phyloP scores from a whole-genome alignment of 2,329 filamentous ascomycete species.

The Uncinocarpus reesii region DNA sequence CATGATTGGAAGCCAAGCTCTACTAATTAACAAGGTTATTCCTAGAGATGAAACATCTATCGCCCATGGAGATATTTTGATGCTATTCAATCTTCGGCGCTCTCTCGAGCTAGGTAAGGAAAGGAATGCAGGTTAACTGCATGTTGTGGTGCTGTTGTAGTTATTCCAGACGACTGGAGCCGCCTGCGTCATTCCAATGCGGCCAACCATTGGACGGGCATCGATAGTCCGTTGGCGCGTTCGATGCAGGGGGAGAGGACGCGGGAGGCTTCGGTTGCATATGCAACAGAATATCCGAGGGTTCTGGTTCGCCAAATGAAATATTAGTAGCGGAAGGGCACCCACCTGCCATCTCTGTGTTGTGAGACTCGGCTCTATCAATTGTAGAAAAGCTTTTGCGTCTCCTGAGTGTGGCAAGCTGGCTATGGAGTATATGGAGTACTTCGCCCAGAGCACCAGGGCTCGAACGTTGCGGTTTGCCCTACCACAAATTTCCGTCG shows the following conservation, averaged over 20 bases:
- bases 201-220: neutral
- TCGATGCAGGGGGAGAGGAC: constrained; percentile 1
- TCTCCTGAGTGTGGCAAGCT: too few relatives aligned
- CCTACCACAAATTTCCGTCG: neutral
- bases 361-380: too few relatives aligned
- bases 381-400: too few relatives aligned
- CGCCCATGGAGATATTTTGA: neutral
- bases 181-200: neutral
- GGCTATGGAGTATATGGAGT: too few relatives aligned
- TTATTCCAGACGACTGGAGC: too few relatives aligned
- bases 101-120: neutral
- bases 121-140: neutral
- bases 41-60: neutral
- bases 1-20: neutral
- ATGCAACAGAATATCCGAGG: neutral
- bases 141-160: too few relatives aligned
- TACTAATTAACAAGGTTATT: neutral
- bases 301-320: neutral
- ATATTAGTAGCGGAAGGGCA: neutral
- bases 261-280: neutral
- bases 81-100: neutral
- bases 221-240: constrained; percentile 6
- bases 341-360: neutral
- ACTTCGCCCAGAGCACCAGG: too few relatives aligned
- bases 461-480: too few relatives aligned